Conservation (phyloP, 257 asterid species). For the Dorcoceras hygrometricum region DNA sequence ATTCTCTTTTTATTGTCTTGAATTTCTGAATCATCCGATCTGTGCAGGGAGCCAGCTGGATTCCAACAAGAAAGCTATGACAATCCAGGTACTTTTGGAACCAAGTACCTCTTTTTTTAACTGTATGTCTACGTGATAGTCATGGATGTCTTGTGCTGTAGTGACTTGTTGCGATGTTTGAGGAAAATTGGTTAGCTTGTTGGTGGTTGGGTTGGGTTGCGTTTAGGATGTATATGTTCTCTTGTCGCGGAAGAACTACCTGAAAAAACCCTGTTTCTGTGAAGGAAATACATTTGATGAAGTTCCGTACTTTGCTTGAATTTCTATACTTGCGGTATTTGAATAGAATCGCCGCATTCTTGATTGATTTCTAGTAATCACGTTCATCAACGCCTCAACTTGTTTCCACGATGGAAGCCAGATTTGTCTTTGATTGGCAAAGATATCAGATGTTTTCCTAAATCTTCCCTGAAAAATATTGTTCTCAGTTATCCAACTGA, state of each 20-base stretch:
- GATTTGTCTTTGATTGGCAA: background rate
- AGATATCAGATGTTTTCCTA: background rate
- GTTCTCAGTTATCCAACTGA: no score
- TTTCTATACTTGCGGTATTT: background rate
- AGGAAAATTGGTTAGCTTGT: background rate
- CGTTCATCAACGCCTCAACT: background rate
- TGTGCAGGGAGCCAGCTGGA: slow-evolving; percentile 51
- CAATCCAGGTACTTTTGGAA: slow-evolving; percentile 34
- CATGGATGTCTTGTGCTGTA: background rate
- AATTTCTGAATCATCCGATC: slow-evolving; percentile 24
- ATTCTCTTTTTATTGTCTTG: slow-evolving; percentile 3
- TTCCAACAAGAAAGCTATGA: slow-evolving; percentile 53
- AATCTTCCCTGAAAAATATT: background rate
- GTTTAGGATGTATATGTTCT: background rate
- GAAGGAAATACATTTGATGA: background rate
- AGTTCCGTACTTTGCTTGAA: background rate
- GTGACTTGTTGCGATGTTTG: background rate
- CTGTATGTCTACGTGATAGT: background rate
- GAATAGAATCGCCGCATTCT: background rate
- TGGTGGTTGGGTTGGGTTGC: background rate
- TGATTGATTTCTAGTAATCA: background rate
- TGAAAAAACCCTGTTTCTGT: background rate
- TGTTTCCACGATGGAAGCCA: background rate
- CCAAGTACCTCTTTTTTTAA: background rate
- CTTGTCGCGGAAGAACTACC: background rate